A percentile compares a stretch with the other conserved stretches of the same genome.
These are phyloP conservation scores for Talaromyces sp. DNA, from an alignment of 2,329 filamentous ascomycete genomes.

Conservation along the genomic window DNA sequence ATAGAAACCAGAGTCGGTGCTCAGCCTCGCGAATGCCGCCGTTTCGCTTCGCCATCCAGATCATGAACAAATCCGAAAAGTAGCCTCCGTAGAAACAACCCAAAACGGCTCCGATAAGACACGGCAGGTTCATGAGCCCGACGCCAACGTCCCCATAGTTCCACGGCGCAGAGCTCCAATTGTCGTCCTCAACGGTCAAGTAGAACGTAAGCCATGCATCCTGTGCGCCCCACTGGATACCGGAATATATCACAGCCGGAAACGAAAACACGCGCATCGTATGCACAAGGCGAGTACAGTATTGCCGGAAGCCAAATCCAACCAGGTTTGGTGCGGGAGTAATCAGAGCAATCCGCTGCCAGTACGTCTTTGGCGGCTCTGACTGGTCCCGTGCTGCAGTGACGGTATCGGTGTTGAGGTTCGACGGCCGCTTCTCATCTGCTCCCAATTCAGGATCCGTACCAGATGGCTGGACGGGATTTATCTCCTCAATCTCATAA, in stretches of 20 bases:
- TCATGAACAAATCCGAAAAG: conserved; percentile 51
- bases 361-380: conserved; percentile 44
- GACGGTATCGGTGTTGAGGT: background rate
- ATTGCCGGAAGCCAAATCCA: conserved; percentile 51
- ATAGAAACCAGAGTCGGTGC: conserved; percentile 48
- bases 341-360: conserved; percentile 50
- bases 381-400: conserved; percentile 7
- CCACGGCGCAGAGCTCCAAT: conserved; percentile 50
- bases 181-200: conserved; percentile 52
- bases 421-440: background rate
- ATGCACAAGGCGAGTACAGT: conserved; percentile 47
- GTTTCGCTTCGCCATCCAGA: conserved; percentile 50
- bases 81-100: conserved; percentile 54
- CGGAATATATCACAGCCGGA: conserved; percentile 52
- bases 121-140: conserved; percentile 54
- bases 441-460: conserved; percentile 10
- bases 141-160: conserved; percentile 50
- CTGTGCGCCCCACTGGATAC: conserved; percentile 55
- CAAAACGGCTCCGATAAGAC: conserved; percentile 40
- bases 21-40: conserved; percentile 52
- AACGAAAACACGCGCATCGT: conserved; percentile 54
- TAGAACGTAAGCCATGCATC: conserved; percentile 58
- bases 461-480: background rate
- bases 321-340: conserved; percentile 51
- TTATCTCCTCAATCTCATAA: conserved; percentile 8